Percentiles rank a stretch among this genome's conserved stretches.
Conservation (phyloP, 257 asterid species). For the Scutellaria minor region DNA sequence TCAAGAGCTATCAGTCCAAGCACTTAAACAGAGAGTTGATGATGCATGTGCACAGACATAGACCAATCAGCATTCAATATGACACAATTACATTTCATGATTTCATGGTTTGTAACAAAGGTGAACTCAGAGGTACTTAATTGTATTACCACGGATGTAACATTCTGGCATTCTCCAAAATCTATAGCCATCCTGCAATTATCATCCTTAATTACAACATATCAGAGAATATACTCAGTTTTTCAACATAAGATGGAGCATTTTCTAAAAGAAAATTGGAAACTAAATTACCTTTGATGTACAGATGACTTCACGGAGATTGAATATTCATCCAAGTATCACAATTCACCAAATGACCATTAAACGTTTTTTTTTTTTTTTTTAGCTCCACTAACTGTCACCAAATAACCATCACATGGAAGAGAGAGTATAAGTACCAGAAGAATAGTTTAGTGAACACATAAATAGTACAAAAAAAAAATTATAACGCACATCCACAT, state of each 20-base stretch:
- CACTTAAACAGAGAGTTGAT: slow-evolving; percentile 4
- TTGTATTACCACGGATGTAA: slow-evolving; percentile 36
- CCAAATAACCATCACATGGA: too few relatives aligned
- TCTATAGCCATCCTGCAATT: slow-evolving; percentile 67
- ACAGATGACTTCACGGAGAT: too few relatives aligned
- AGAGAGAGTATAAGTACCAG: too few relatives aligned
- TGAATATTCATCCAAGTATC: too few relatives aligned
- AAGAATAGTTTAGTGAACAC: too few relatives aligned
- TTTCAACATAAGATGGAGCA: neutral
- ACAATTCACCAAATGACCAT: too few relatives aligned
- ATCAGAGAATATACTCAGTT: neutral
- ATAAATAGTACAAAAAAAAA: too few relatives aligned
- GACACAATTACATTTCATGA: neutral
- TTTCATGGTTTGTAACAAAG: neutral
- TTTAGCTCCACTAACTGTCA: too few relatives aligned
- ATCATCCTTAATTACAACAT: neutral
- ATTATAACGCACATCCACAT: too few relatives aligned
- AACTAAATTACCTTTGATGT: too few relatives aligned
- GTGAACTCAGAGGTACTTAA: slow-evolving; percentile 45
- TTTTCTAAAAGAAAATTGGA: too few relatives aligned
- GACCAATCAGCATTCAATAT: neutral
- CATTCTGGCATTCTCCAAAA: slow-evolving; percentile 40
- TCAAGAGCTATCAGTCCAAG: neutral
- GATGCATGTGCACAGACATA: neutral
- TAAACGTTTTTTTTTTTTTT: too few relatives aligned